Evolutionary conservation across 2,329 filamentous ascomycete species (phyloP).

Genomic region (Arthrobotrys iridis): DNA sequence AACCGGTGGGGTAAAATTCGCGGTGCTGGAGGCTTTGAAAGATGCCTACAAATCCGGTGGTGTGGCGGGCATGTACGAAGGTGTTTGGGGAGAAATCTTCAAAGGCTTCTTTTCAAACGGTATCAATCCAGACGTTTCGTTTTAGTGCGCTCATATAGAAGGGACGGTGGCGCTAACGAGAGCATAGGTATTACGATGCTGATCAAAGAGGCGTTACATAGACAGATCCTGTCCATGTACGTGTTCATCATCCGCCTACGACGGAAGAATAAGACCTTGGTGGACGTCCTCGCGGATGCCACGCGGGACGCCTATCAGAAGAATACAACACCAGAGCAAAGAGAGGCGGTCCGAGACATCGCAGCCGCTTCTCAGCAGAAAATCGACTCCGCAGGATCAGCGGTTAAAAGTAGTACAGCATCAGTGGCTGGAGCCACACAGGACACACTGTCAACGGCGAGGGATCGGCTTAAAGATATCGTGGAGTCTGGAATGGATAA

Average conservation of each 20-base stretch:
- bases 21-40: slow-evolving; percentile 53
- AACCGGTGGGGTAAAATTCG: slow-evolving; percentile 44
- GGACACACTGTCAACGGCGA: neutral
- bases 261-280: neutral
- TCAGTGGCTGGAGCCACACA: neutral
- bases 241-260: slow-evolving; percentile 68
- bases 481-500: neutral
- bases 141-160: neutral
- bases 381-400: neutral
- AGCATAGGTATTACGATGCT: slow-evolving; percentile 75
- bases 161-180: slow-evolving; percentile 7
- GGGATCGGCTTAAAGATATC: neutral
- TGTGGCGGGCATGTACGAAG: slow-evolving; percentile 75
- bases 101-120: slow-evolving; percentile 88
- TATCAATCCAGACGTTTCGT: slow-evolving; percentile 26
- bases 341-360: neutral
- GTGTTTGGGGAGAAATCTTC: slow-evolving; percentile 77
- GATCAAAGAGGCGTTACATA: slow-evolving; percentile 80
- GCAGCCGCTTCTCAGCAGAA: neutral
- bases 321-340: neutral
- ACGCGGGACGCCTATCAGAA: neutral
- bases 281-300: neutral
- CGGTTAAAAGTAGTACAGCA: neutral
- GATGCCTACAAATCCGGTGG: slow-evolving; percentile 72
- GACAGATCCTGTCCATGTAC: slow-evolving; percentile 76